phyloP scores from a whole-genome alignment of 2,329 filamentous ascomycete genomes.

The Fusarium sp. region DNA sequence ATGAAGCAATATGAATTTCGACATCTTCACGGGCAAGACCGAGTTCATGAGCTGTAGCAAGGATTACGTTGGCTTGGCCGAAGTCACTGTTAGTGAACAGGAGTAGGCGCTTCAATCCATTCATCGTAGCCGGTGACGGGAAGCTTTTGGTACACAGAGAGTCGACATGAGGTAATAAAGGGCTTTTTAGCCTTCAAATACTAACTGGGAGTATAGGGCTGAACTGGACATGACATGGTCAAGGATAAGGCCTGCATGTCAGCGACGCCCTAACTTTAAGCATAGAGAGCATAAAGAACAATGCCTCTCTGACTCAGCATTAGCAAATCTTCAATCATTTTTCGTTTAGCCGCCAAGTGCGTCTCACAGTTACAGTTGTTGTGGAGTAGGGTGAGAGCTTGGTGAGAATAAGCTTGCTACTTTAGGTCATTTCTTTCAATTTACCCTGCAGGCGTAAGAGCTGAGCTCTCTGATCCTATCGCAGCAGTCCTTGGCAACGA shows the following conservation, averaged over 20 bases:
- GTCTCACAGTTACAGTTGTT: neutral
- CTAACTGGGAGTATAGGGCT: neutral
- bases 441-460: neutral
- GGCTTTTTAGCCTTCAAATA: neutral
- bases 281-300: neutral
- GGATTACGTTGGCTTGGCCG: neutral
- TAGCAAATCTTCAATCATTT: neutral
- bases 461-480: no score
- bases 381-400: neutral
- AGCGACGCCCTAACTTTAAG: neutral
- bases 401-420: neutral
- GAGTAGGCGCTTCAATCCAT: fast-evolving
- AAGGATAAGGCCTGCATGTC: neutral
- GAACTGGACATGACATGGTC: neutral
- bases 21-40: neutral
- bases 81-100: neutral
- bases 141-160: no score
- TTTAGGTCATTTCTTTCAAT: neutral
- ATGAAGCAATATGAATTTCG: neutral
- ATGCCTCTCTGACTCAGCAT: neutral
- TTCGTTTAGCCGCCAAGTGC: neutral
- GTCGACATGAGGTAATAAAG: neutral
- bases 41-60: neutral
- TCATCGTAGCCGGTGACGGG: fast-evolving
- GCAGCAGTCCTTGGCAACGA: neutral